Conservation (phyloP, 1,284 basidiomycete genomes). For the Fomitopsis palustris region DNA sequence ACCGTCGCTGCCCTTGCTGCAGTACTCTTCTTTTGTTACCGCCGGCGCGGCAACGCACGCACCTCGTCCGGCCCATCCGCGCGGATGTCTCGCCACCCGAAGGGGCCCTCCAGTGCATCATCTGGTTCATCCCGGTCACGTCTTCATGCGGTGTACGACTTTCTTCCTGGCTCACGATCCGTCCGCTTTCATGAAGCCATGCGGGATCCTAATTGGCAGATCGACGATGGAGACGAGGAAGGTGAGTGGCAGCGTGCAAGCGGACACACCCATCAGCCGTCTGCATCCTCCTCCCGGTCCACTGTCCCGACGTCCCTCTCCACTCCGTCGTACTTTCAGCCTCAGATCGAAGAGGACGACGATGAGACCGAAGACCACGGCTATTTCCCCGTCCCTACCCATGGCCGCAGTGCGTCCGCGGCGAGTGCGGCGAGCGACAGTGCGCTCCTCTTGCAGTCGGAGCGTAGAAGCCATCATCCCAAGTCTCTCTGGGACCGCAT, state of each 20-base stretch:
- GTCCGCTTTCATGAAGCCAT: slow-evolving; percentile 3
- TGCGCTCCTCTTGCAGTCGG: background rate
- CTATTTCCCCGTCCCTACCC: slow-evolving; percentile 2
- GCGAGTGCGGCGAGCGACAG: background rate
- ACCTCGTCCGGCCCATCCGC: background rate
- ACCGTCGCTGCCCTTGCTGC: slow-evolving; percentile 9
- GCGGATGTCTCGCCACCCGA: background rate
- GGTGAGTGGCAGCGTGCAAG: background rate
- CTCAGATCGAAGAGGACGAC: slow-evolving; percentile 4
- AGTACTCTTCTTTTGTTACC: slow-evolving; percentile 14
- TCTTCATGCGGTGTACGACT: slow-evolving; percentile 14
- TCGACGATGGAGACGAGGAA: slow-evolving; percentile 9
- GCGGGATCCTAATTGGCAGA: slow-evolving; percentile 13
- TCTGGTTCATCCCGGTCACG: slow-evolving; percentile 6
- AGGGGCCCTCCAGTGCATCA: background rate
- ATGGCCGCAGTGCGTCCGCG: slow-evolving; percentile 4
- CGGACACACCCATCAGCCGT: background rate
- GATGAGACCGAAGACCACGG: background rate
- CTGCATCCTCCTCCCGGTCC: background rate
- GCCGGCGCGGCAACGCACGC: slow-evolving; percentile 5
- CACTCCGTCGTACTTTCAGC: background rate
- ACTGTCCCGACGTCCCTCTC: background rate
- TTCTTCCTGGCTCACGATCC: slow-evolving; percentile 12
- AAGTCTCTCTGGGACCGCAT: slow-evolving; percentile 3
- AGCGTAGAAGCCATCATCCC: slow-evolving; percentile 3